Base-by-base conservation (phyloP, 202 grass and related monocot species). In the Sporobolus alterniflorus region DNA sequence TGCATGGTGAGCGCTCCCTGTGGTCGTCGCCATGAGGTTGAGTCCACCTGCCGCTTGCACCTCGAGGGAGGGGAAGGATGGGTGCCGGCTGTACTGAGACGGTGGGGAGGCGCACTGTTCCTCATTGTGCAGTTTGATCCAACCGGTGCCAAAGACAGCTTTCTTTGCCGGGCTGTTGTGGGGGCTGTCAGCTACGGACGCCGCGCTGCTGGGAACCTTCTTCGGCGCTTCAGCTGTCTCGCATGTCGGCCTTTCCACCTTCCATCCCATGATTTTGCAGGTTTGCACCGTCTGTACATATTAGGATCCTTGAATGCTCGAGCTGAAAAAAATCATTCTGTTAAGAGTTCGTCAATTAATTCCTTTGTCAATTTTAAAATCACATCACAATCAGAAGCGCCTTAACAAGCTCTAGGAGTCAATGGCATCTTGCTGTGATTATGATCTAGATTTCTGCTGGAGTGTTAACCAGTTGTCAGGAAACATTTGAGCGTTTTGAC, bases 111-210 rank as follows among this genome's bases (percentile, higher is more conserved):
- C 90, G 28, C 73, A 3, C 91, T 93, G 5, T 99, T 99, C 75
- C 85, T 70, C 2, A 87, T 83, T 29, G 70, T 92, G 21, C 91
- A 96, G 85, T 85, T 99, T 15, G 96, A 99, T 71, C 96, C 96
- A 16, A 99, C 96, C 2, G 96, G 96, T 16, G 96, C 96, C 6
- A 91, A 91, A 11, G 96, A 99, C 71, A 99, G 96, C 72, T 99
- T 94, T 76, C 87, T 99, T 20, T 0, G 55, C 76, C 15, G 96
- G 93, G 24, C 26, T 99, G 82, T 55, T 99, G 29, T 99, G 93
- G 93, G 89, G 93, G 7, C 51, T 99, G 33, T 77, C 93, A 9
- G 93, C 86, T 26, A 92, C 89, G 0, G 93, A 99, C 70, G 91
- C 96, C 2, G 89, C 93, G 10, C 89, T 99, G 28, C 71, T 99